Conservation (phyloP, 1,284 basidiomycete species). For the Ustilago shanxiensis region DNA sequence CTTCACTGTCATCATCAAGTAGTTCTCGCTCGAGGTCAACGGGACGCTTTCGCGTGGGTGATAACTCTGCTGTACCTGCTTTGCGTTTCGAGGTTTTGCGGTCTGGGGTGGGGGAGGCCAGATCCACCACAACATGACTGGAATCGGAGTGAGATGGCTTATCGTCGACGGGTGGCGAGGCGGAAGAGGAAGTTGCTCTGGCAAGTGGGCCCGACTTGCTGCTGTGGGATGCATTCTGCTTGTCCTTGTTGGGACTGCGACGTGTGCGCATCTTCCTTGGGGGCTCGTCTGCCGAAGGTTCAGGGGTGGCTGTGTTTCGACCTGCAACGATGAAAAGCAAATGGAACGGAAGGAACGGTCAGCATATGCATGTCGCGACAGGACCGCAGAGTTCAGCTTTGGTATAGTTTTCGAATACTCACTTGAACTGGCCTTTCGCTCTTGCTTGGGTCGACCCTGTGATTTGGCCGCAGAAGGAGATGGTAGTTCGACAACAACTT, state of each 20-base stretch:
- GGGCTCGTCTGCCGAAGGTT: constrained; percentile 8
- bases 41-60: neutral
- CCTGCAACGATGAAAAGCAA: neutral
- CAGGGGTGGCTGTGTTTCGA: constrained; percentile 14
- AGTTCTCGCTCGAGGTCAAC: constrained; percentile 28
- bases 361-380: neutral
- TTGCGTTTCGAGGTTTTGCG: constrained; percentile 5
- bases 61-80: constrained; percentile 7
- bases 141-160: neutral
- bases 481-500: constrained; percentile 12
- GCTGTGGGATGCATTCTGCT: neutral
- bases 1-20: constrained; percentile 19
- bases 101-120: neutral
- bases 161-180: neutral
- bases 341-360: neutral
- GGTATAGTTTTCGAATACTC: neutral
- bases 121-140: neutral
- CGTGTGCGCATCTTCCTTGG: constrained; percentile 21
- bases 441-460: constrained; percentile 7
- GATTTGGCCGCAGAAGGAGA: constrained; percentile 14
- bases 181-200: neutral
- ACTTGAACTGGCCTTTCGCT: constrained; percentile 16
- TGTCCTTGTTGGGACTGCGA: constrained; percentile 27
- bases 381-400: no score
- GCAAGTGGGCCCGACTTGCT: neutral